Percentiles rank a stretch among this genome's conserved stretches.
Evolutionary conservation across 164 flowering plant genomes (phyloP).

Genomic region (Platanus orientalis): DNA sequence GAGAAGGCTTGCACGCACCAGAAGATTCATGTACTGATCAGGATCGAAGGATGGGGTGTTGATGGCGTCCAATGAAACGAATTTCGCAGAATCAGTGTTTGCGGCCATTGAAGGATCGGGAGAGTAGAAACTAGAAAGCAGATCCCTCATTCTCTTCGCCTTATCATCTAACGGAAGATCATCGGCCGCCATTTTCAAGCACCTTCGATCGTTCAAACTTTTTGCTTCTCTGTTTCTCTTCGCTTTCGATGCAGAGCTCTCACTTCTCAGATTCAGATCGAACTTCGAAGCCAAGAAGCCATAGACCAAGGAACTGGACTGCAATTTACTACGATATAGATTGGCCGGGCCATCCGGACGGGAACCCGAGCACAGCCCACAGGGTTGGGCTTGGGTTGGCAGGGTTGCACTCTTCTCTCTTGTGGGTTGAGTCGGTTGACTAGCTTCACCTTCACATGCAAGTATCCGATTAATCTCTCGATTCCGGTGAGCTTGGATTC

Average conservation of each 20-base stretch:
- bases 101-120: constrained; percentile 56
- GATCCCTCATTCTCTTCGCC: constrained; percentile 95
- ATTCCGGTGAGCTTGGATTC: no score
- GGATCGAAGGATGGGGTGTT: constrained; percentile 79
- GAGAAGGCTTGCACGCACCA: constrained; percentile 33
- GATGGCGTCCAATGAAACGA: constrained; percentile 62
- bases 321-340: no score
- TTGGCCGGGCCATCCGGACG: no score
- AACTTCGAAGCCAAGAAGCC: no score
- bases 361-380: no score
- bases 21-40: constrained; percentile 86
- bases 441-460: no score
- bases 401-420: no score
- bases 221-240: neutral
- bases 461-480: no score
- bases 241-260: neutral
- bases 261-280: neutral
- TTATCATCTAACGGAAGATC: constrained; percentile 81
- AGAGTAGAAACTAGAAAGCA: constrained; percentile 90
- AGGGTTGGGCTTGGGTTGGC: no score
- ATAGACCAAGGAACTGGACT: no score
- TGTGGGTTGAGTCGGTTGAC: no score
- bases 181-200: constrained; percentile 46
- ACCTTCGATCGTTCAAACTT: neutral
- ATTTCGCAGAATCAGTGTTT: constrained; percentile 32